Base-by-base conservation (phyloP, 2,329 filamentous ascomycete species). In the Alternaria postmessia region DNA sequence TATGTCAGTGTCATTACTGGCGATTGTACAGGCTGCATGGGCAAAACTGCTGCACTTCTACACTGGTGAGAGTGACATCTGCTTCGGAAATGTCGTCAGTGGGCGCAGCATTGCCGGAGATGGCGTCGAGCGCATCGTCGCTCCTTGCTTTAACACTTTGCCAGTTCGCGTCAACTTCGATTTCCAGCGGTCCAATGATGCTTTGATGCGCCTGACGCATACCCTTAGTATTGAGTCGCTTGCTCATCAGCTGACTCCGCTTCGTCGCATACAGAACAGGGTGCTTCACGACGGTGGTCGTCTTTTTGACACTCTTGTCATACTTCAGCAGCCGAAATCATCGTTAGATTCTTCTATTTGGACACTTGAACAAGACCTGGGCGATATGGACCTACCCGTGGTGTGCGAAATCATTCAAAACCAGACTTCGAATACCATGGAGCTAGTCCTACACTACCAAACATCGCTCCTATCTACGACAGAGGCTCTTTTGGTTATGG, bases 81-180 rank as follows among this genome's bases (percentile, higher is more conserved):
- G 92, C 75, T 97, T 97, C 71, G 94, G 94, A 0, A 95, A 92
- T 68, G 89, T 97, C 3, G 85, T 94, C 57, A 94, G 88, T 71
- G 93, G 94, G 1, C 88, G 94, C 7, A 89, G 88, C 0, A 74
- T 92, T 9, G 79, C 87, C 0, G 76, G 94, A 3, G 84, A 90
- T 6, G 86, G 85, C 0, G 81, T 94, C 11, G 88, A 94, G 38
- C 82, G 84, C 4, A 85, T 97, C 6, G 86, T 96, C n/a, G 93
- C 92, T 0, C 94, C 94, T 0, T 96, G 93, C 75, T 97, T 97
- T 82, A 97, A 97, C 73, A 96, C 94, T 0, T 79, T 97, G 12
- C 93, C 94, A 0, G 73, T 93, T 2, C 86, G 92, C 26, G 79
- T 88, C 16, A 79, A 87, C 32, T 62, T 91, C 9, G 78, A 82